Evolutionary conservation across 768 basidiomycete species (phyloP).

Genomic region (Chlorophyllum brunneum): DNA sequence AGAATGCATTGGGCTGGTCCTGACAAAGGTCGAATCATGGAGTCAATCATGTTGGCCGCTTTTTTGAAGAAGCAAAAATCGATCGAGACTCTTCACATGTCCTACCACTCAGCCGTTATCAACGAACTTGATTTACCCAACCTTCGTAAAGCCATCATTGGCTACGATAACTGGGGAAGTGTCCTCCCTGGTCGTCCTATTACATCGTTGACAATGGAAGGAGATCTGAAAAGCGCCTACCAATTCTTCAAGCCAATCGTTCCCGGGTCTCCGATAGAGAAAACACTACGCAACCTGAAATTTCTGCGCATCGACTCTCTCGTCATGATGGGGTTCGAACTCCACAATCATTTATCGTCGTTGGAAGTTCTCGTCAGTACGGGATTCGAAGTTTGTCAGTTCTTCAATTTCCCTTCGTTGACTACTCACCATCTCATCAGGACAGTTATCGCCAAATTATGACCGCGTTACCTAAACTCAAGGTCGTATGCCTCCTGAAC

Average conservation of each 20-base stretch:
- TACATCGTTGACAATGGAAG: background rate
- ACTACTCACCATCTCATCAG: background rate
- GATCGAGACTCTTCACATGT: background rate
- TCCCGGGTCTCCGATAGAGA: background rate
- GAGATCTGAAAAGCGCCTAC: background rate
- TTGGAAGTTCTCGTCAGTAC: background rate
- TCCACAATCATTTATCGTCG: background rate
- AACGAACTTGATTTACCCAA: background rate
- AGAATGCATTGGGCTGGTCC: too few species aligned
- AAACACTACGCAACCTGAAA: background rate
- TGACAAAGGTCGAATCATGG: background rate
- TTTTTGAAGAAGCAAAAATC: background rate
- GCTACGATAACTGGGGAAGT: background rate
- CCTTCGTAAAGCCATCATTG: background rate
- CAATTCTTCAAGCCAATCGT: background rate
- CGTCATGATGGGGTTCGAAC: background rate
- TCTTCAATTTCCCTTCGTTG: background rate
- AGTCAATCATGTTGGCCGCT: background rate
- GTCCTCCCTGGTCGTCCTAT: slow-evolving; percentile 1
- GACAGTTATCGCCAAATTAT: background rate
- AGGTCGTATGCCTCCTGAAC: background rate
- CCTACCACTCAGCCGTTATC: background rate
- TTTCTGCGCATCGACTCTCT: background rate
- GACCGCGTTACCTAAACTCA: background rate
- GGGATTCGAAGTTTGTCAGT: background rate